These are phyloP conservation scores for Pharus latifolius DNA, from an alignment of 176 grass and related monocot genomes.

Conservation along the genomic window DNA sequence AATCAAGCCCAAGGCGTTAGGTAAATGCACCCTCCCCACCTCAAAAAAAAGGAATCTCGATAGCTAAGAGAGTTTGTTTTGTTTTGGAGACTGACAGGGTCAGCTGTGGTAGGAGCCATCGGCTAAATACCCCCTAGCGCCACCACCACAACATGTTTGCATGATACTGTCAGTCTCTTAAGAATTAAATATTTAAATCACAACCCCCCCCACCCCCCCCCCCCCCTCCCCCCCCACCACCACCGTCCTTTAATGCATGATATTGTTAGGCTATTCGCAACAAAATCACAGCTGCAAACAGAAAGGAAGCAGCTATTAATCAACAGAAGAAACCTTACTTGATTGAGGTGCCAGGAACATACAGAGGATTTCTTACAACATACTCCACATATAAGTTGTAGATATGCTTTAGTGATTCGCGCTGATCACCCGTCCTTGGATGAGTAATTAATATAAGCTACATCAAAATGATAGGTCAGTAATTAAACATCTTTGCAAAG, in stretches of 20 bases:
- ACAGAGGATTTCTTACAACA: constrained; percentile 95
- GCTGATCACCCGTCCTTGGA: constrained; percentile 83
- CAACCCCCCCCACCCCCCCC: too few species aligned
- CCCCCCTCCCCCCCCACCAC: too few species aligned
- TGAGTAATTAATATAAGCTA: constrained; percentile 94
- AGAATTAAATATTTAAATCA: too few species aligned
- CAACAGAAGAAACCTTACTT: constrained; percentile 35
- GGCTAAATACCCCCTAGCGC: too few species aligned
- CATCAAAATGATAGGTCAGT: constrained; percentile 16
- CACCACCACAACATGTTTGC: too few species aligned
- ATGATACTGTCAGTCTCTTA: too few species aligned
- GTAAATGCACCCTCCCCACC: too few species aligned
- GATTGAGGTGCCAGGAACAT: constrained; percentile 64
- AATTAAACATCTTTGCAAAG: neutral
- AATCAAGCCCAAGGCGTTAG: too few species aligned
- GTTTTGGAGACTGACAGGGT: neutral
- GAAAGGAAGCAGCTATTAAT: neutral
- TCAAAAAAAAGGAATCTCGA: too few species aligned
- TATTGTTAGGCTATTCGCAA: constrained; percentile 1
- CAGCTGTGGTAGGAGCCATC: too few species aligned
- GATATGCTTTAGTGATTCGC: constrained; percentile 79
- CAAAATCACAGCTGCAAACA: neutral
- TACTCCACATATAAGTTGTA: constrained; percentile 94
- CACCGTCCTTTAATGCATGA: too few species aligned
- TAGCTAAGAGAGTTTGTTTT: neutral